A percentile compares a stretch with the other conserved stretches of the same genome.
These are phyloP conservation scores for Drosera capensis DNA, from an alignment of 148 eudicot species.

Conservation along the genomic window DNA sequence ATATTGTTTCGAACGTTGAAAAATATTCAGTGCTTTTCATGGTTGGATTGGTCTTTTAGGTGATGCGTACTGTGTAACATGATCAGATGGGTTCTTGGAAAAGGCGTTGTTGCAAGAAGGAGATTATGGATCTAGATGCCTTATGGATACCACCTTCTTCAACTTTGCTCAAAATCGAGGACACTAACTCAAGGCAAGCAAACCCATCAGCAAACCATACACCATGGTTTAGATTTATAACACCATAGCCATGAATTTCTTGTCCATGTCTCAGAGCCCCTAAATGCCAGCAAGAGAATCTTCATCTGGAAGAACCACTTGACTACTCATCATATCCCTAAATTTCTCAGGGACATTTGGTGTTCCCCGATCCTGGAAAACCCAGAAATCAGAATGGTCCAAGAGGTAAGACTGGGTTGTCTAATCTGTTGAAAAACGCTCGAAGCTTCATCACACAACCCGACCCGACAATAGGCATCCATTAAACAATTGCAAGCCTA, in stretches of 20 bases:
- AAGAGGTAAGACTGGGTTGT: slow-evolving; percentile 34
- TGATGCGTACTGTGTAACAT: no score
- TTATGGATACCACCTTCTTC: no score
- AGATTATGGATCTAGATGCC: no score
- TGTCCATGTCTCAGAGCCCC: slow-evolving; percentile 19
- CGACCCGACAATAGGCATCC: slow-evolving; percentile 48
- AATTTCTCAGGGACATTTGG: slow-evolving; percentile 18
- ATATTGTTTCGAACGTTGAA: no score
- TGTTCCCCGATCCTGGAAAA: slow-evolving; percentile 30
- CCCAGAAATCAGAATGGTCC: slow-evolving; percentile 48
- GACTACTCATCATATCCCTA: slow-evolving; percentile 21
- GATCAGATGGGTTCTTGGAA: no score
- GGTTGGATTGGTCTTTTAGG: no score
- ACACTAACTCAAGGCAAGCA: no score
- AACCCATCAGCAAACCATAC: no score
- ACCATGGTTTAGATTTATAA: no score
- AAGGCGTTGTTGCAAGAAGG: no score
- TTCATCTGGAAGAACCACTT: slow-evolving; percentile 20
- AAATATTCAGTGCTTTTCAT: no score
- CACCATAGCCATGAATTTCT: slow-evolving; percentile 44
- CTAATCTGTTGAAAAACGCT: slow-evolving; percentile 20
- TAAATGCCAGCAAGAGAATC: slow-evolving; percentile 30
- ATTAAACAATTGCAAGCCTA: slow-evolving; percentile 25
- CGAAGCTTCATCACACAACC: slow-evolving; percentile 33
- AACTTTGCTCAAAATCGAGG: no score